phyloP scores from a whole-genome alignment of 2,329 filamentous ascomycete species.

The Magnaporthales sp. region DNA sequence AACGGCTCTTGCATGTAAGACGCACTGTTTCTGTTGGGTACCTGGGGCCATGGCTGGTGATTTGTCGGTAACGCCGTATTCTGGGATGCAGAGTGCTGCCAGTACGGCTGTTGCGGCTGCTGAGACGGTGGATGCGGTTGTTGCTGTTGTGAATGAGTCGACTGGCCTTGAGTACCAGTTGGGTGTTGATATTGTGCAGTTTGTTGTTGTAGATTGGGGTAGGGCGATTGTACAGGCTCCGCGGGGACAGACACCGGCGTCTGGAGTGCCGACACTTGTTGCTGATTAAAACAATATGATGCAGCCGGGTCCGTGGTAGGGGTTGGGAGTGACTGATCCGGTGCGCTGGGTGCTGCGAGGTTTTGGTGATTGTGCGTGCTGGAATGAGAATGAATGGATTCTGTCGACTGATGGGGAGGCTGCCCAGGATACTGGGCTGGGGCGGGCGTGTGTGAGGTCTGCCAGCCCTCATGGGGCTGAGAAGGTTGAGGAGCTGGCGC shows the following conservation, averaged over 20 bases:
- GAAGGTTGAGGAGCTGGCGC: conserved; percentile 30
- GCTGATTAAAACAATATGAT: conserved; percentile 48
- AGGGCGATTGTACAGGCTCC: conserved; percentile 39
- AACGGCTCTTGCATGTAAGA: conserved; percentile 54
- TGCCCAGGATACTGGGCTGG: conserved; percentile 28
- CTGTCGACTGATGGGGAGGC: conserved; percentile 15
- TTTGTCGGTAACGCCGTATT: conserved; percentile 34
- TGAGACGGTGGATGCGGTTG: conserved; percentile 23
- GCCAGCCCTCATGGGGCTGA: conserved; percentile 45
- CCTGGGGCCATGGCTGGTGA: conserved; percentile 26
- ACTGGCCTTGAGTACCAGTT: conserved; percentile 31
- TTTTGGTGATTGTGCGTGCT: conserved; percentile 8
- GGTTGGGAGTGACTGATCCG: conserved; percentile 23
- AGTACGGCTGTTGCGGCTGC: conserved; percentile 35
- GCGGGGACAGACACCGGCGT: conserved; percentile 27
- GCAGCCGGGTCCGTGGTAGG: conserved; percentile 41
- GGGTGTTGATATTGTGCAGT: conserved; percentile 30
- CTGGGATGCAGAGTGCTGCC: conserved; percentile 34
- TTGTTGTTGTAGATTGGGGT: conserved; percentile 40
- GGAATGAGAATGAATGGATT: conserved; percentile 11
- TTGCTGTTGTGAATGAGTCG: conserved; percentile 26
- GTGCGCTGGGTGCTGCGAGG: conserved; percentile 16
- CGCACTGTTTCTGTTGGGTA: conserved; percentile 27
- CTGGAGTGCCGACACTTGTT: conserved; percentile 22
- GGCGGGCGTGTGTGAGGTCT: conserved; percentile 27